These are phyloP conservation scores for Arachis monticola DNA, from an alignment of 331 rosid genomes.

Conservation along the genomic window DNA sequence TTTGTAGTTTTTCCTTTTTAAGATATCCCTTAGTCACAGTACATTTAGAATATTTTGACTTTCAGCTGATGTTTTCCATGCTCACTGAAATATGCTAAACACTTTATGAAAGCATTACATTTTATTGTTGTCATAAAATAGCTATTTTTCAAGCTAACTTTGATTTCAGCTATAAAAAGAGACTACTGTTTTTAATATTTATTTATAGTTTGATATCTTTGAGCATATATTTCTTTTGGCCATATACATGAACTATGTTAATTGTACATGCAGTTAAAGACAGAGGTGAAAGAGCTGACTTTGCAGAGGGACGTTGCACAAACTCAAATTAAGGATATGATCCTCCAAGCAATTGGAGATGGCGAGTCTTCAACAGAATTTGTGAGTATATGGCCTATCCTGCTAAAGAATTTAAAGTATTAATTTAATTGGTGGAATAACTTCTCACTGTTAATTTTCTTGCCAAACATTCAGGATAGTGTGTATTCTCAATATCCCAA, in stretches of 20 bases:
- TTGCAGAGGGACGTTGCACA: slow-evolving; percentile 74
- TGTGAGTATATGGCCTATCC: slow-evolving; percentile 52
- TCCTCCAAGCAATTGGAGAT: slow-evolving; percentile 61
- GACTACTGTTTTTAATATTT: background rate
- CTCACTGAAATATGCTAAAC: background rate
- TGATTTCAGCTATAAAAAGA: slow-evolving; percentile 16
- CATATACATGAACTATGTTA: slow-evolving; percentile 24
- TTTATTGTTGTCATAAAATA: background rate
- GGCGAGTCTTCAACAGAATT: slow-evolving; percentile 50
- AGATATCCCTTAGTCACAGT: background rate
- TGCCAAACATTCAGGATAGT: slow-evolving; percentile 55
- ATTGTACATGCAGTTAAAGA: slow-evolving; percentile 69
- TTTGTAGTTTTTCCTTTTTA: background rate
- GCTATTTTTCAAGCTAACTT: background rate
- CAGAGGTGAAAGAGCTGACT: slow-evolving; percentile 67
- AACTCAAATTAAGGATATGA: slow-evolving; percentile 73
- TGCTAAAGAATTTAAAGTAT: slow-evolving; percentile 28
- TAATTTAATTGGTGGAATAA: background rate
- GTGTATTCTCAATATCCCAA: slow-evolving; percentile 66
- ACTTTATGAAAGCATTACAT: slow-evolving; percentile 8
- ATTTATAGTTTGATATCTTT: slow-evolving; percentile 6
- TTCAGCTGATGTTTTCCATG: background rate
- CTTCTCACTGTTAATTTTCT: slow-evolving; percentile 31
- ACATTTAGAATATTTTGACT: background rate
- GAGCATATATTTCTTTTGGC: slow-evolving; percentile 27